phyloP scores from a whole-genome alignment of 345 rosid genomes.

The Excoecaria agallocha region DNA sequence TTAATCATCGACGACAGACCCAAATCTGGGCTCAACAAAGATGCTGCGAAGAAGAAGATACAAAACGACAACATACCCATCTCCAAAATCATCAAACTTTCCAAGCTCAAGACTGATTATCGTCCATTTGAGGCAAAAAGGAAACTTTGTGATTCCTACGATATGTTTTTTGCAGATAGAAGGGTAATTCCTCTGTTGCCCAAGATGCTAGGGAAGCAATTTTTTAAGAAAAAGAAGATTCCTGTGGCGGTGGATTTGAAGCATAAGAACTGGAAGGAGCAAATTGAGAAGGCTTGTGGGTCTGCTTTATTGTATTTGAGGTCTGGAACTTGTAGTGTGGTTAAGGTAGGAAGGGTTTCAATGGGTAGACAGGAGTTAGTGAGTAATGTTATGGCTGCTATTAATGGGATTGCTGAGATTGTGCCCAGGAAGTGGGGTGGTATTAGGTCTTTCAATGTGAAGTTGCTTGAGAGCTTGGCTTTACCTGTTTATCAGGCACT shows the following conservation, averaged over 20 bases:
- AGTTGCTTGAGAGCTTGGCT: constrained; percentile 64
- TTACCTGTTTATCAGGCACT: constrained; percentile 67
- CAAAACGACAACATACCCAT: constrained; percentile 57
- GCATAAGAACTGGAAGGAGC: constrained; percentile 81
- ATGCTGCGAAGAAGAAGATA: constrained; percentile 55
- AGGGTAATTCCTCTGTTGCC: constrained; percentile 62
- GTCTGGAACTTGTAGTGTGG: constrained; percentile 66
- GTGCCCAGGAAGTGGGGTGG: constrained; percentile 70
- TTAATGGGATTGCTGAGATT: constrained; percentile 55
- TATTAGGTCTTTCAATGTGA: constrained; percentile 68
- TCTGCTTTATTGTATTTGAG: constrained; percentile 62
- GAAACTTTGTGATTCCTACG: constrained; percentile 49
- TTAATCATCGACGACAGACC: constrained; percentile 70
- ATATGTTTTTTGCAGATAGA: constrained; percentile 49
- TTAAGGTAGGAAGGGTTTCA: constrained; percentile 61
- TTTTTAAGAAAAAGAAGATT: constrained; percentile 64
- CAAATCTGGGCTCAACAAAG: constrained; percentile 61
- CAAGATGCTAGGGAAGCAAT: constrained; percentile 71
- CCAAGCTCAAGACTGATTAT: constrained; percentile 55
- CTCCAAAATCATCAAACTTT: constrained; percentile 59
- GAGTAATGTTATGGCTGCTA: constrained; percentile 56
- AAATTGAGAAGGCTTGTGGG: constrained; percentile 54
- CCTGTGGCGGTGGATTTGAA: constrained; percentile 58
- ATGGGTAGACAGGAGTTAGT: constrained; percentile 43
- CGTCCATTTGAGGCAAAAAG: constrained; percentile 51